Percentiles rank a stretch among this genome's conserved stretches.
These are phyloP conservation scores for Saturnispora saitoi DNA, from an alignment of 805 yeast species.

Conservation along the genomic window DNA sequence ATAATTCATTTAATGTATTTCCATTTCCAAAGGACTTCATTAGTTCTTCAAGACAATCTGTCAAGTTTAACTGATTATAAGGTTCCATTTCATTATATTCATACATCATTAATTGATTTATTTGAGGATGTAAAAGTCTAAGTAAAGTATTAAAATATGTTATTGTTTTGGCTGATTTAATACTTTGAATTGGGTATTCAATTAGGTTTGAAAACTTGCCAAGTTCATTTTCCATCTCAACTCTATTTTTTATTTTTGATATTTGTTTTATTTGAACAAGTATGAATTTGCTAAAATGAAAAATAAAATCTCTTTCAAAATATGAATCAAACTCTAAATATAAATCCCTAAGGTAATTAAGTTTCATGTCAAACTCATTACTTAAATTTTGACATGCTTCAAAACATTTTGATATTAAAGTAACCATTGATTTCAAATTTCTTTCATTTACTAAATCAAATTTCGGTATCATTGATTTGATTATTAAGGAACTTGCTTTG, in stretches of 20 bases:
- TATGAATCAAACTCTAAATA: background rate
- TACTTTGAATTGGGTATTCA: background rate
- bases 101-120: background rate
- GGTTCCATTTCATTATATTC: background rate
- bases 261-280: background rate
- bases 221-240: slow-evolving; percentile 1
- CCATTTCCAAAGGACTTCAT: slow-evolving; percentile 1
- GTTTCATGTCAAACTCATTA: background rate
- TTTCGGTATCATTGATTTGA: background rate
- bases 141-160: background rate
- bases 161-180: background rate
- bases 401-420: background rate
- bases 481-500: background rate
- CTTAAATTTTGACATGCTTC: background rate
- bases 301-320: background rate
- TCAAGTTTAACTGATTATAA: slow-evolving; percentile 2
- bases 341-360: background rate
- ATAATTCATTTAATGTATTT: background rate
- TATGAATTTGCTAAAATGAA: slow-evolving; percentile 3
- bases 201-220: background rate
- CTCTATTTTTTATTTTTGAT: background rate
- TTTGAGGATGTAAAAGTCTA: slow-evolving; percentile 1
- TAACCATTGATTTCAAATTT: background rate
- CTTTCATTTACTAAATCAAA: slow-evolving; percentile 1
- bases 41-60: background rate